A percentile compares a stretch with the other conserved stretches of the same genome.
Evolutionary conservation across 208 protist species (phyloP).

Genomic region (Naegleria lovaniensis): DNA sequence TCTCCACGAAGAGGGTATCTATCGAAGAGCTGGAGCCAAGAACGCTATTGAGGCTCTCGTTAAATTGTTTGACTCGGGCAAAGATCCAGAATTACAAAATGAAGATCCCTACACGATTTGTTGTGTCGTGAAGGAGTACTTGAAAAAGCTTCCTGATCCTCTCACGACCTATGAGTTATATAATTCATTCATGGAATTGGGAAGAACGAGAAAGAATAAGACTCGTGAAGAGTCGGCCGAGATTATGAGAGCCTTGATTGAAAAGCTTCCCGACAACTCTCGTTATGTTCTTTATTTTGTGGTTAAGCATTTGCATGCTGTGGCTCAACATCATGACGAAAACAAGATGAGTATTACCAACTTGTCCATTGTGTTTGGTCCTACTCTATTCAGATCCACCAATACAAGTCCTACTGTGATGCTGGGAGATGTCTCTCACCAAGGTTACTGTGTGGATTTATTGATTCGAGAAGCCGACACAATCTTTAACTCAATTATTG

Average conservation of each 20-base stretch:
- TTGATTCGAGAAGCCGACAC: neutral
- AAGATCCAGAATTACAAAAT: neutral
- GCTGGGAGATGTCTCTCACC: neutral
- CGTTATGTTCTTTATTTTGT: neutral
- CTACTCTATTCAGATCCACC: neutral
- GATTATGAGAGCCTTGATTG: neutral
- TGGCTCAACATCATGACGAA: neutral
- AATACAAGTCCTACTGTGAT: neutral
- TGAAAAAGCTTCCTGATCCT: neutral
- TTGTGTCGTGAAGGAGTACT: neutral
- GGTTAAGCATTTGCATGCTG: neutral
- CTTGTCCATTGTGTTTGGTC: constrained; percentile 19
- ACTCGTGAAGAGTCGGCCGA: too few relatives aligned
- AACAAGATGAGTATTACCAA: constrained; percentile 11
- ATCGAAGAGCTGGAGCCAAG: neutral
- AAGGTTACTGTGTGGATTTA: neutral
- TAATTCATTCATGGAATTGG: neutral
- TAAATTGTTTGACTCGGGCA: neutral
- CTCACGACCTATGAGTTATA: constrained; percentile 20
- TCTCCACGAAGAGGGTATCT: neutral
- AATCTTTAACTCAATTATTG: neutral
- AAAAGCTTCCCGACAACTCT: neutral
- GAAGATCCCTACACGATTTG: neutral
- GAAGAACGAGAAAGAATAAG: neutral
- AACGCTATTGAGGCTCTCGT: neutral